Evolutionary conservation across 1,139 yeast species (phyloP).

Genomic region (Lodderomyces pseudojiufengensis): DNA sequence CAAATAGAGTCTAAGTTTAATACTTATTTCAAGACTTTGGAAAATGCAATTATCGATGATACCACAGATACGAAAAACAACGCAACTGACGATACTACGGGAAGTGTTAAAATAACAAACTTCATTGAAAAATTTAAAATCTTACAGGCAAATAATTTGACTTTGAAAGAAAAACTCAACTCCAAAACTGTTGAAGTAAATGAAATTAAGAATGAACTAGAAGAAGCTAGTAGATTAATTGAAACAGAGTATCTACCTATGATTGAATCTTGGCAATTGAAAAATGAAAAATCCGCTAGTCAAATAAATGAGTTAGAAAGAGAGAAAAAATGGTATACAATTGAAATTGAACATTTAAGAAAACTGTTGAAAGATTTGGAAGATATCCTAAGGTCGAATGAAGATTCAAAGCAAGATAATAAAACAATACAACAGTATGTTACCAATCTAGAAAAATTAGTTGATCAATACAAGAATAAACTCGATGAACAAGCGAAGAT

Average conservation of each 20-base stretch:
- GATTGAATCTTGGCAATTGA: conserved; percentile 15
- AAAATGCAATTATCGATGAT: conserved; percentile 18
- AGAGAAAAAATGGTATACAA: conserved; percentile 51
- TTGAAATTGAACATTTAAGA: conserved; percentile 60
- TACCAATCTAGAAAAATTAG: conserved; percentile 45
- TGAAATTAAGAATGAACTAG: conserved; percentile 22
- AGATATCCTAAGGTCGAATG: conserved; percentile 12
- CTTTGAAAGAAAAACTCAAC: conserved; percentile 36
- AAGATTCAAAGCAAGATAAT: conserved; percentile 15
- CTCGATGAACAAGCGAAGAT: conserved; percentile 40
- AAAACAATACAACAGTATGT: conserved; percentile 34
- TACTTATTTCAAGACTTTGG: conserved; percentile 30
- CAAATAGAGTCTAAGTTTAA: conserved; percentile 42
- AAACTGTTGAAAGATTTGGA: conserved; percentile 37
- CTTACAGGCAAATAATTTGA: conserved; percentile 35
- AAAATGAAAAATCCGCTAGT: conserved; percentile 20
- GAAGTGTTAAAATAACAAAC: conserved; percentile 20
- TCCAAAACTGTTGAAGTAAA: conserved; percentile 11
- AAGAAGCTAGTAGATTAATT: conserved; percentile 10
- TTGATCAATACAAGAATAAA: conserved; percentile 58
- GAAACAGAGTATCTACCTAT: conserved; percentile 18
- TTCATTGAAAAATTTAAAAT: conserved; percentile 34
- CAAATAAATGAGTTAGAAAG: conserved; percentile 45
- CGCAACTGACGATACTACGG: conserved; percentile 12
- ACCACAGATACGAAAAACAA: conserved; percentile 12